Percentiles rank a stretch among this genome's conserved stretches.
Conservation (phyloP, 2,329 filamentous ascomycete species). For the Xylariaceae sp. region DNA sequence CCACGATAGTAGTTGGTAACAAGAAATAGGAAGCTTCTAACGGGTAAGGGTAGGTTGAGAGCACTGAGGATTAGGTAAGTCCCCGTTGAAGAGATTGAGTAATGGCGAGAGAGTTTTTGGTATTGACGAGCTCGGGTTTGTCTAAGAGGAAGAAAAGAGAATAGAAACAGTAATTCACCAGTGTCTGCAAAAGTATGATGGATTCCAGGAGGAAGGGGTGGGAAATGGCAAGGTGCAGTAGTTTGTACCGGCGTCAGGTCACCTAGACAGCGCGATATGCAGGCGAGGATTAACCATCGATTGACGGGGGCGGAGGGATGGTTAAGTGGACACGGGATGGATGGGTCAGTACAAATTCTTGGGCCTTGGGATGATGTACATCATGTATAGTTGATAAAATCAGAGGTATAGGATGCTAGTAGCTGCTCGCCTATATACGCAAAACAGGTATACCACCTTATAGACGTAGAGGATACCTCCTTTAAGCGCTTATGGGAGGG, state of each 20-base stretch:
- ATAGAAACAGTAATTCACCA: conserved; percentile 17
- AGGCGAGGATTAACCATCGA: conserved; percentile 16
- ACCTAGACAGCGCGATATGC: conserved; percentile 29
- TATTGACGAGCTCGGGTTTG: not conserved
- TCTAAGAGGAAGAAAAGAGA: conserved; percentile 8
- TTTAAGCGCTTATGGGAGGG: conserved; percentile 2
- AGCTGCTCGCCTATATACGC: too few relatives aligned
- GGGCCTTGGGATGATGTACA: conserved; percentile 25
- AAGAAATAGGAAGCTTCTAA: not conserved
- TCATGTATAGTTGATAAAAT: too few relatives aligned
- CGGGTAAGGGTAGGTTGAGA: not conserved
- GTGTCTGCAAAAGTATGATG: conserved; percentile 28
- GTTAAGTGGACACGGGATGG: conserved; percentile 21
- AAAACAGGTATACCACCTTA: conserved; percentile 19
- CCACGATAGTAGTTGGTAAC: not conserved
- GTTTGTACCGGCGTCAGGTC: conserved; percentile 39
- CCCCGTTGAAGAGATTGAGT: not conserved
- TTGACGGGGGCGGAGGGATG: conserved; percentile 19
- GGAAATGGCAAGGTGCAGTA: conserved; percentile 35
- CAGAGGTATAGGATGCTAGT: too few relatives aligned
- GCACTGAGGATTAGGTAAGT: too few relatives aligned
- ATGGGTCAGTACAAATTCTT: conserved; percentile 26
- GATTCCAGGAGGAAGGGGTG: conserved; percentile 32
- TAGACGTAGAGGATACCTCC: conserved; percentile 10
- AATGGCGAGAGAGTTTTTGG: not conserved